Evolutionary conservation across 2,329 filamentous ascomycete genomes (phyloP).

Genomic region (Chrysoporthe puriensis): DNA sequence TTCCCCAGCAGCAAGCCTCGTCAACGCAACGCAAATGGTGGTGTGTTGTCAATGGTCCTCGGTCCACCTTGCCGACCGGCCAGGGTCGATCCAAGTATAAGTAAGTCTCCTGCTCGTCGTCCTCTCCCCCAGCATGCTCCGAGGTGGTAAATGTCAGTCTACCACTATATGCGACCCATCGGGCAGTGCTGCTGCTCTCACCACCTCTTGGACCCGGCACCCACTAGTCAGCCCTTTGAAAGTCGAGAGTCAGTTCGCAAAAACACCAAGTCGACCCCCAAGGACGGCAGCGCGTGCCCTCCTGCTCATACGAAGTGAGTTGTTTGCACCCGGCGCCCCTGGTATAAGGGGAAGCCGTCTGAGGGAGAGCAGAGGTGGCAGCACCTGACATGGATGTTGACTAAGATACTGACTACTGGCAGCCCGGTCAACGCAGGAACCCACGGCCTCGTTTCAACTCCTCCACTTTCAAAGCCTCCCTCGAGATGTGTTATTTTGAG

Average conservation of each 20-base stretch:
- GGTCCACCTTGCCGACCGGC: conserved; percentile 29
- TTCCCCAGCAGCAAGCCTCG: conserved; percentile 28
- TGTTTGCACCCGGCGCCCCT: not conserved
- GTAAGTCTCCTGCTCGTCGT: conserved; percentile 32
- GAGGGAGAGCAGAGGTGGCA: not conserved
- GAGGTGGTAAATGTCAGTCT: not conserved
- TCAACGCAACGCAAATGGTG: conserved; percentile 28
- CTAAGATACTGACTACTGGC: not conserved
- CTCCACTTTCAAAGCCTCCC: not conserved
- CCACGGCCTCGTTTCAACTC: not conserved
- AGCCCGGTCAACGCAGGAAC: not conserved
- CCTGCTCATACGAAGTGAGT: not conserved
- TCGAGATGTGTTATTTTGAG: conserved; percentile 90
- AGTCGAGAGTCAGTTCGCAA: not conserved
- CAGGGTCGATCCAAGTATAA: conserved; percentile 35
- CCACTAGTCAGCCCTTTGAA: not conserved
- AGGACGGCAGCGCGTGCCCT: not conserved
- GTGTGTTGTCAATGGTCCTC: conserved; percentile 30
- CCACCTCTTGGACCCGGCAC: not conserved
- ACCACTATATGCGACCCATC: not conserved
- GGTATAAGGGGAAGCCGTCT: not conserved
- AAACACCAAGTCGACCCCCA: not conserved
- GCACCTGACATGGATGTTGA: not conserved
- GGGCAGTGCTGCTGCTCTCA: not conserved
- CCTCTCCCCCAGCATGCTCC: not conserved